Conservation (phyloP, 371 early-diverging fungal genomes). For the Haplosporangium sp. region DNA sequence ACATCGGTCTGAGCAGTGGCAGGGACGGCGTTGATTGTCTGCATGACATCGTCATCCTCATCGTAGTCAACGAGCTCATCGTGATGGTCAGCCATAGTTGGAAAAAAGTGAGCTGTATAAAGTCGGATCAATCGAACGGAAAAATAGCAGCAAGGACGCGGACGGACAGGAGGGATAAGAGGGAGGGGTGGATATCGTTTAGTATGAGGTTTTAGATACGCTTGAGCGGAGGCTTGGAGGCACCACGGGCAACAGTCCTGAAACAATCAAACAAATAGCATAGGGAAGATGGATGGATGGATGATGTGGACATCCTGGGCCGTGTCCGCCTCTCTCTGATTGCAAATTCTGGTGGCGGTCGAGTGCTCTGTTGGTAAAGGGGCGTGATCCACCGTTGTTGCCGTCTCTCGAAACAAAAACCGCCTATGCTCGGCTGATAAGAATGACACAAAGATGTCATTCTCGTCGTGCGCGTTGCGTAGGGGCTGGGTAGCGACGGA, state of each 20-base stretch:
- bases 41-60: constrained; percentile 76
- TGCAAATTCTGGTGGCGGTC: not conserved
- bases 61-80: constrained; percentile 98
- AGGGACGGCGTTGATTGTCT: constrained; percentile 53
- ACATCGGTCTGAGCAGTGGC: constrained; percentile 55
- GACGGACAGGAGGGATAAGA: constrained; percentile 5
- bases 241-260: not conserved
- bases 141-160: constrained; percentile 2
- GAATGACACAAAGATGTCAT: too few species aligned
- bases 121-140: not conserved
- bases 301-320: not conserved
- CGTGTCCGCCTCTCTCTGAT: constrained; percentile 1
- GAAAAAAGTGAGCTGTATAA: constrained; percentile 2
- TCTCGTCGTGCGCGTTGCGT: too few species aligned
- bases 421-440: too few species aligned
- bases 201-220: constrained; percentile 25
- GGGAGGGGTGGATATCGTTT: constrained; percentile 27
- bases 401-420: too few species aligned
- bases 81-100: constrained; percentile 69
- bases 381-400: not conserved
- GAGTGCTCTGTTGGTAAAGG: not conserved
- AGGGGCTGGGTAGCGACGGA: too few species aligned
- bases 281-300: not conserved
- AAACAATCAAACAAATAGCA: constrained; percentile 1
- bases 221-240: constrained; percentile 6